These are phyloP conservation scores for Carex pumila DNA, from an alignment of 176 grass and related monocot genomes.

Conservation along the genomic window DNA sequence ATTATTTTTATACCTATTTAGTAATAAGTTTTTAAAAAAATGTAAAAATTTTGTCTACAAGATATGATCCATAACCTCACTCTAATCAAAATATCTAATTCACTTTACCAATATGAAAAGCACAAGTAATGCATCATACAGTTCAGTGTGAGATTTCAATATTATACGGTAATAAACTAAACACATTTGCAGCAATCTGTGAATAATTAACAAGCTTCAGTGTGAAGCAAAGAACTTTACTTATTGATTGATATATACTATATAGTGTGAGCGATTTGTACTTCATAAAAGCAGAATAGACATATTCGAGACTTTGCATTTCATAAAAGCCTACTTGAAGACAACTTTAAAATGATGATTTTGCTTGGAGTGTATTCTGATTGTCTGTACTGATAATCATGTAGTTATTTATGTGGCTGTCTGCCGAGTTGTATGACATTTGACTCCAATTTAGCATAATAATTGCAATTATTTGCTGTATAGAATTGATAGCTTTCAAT, in stretches of 20 bases:
- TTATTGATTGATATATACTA: neutral
- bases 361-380: neutral
- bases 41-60: no score
- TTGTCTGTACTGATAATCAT: neutral
- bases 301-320: slow-evolving; percentile 2
- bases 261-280: neutral
- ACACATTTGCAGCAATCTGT: neutral
- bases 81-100: no score
- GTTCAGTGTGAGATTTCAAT: no score
- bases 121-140: no score
- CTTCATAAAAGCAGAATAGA: neutral
- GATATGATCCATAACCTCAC: no score
- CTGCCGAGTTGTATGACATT: neutral
- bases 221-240: neutral
- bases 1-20: no score
- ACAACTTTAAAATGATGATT: neutral
- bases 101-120: no score
- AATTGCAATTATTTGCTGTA: neutral
- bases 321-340: neutral
- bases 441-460: neutral
- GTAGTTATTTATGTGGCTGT: neutral
- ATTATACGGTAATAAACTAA: no score
- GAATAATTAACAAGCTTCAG: neutral
- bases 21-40: no score
- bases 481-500: neutral